phyloP scores from a whole-genome alignment of 768 basidiomycete genomes.

The Hericium rajendrae region DNA sequence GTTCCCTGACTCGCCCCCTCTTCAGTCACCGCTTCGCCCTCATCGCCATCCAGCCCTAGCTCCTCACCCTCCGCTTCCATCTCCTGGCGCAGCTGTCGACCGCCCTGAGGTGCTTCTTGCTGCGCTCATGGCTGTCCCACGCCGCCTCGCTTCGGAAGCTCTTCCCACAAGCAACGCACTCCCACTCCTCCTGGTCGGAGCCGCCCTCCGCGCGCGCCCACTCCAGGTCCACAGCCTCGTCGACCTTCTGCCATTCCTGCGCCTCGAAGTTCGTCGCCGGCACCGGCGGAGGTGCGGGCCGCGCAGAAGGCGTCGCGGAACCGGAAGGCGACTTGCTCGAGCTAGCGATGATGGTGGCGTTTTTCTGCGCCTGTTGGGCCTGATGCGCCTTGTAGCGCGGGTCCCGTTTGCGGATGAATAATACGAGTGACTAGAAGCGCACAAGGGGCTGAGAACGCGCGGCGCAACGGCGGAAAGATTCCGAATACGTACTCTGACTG shows the following conservation, averaged over 20 bases:
- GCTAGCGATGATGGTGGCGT: conserved; percentile 16
- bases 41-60: conserved; percentile 34
- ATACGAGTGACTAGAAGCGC: conserved; percentile 49
- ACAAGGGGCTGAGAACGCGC: neutral
- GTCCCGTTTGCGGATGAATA: conserved; percentile 79
- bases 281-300: conserved; percentile 24
- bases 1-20: neutral
- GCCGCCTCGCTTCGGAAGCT: conserved; percentile 85
- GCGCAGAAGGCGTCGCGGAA: conserved; percentile 21
- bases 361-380: conserved; percentile 34
- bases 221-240: conserved; percentile 55
- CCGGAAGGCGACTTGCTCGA: conserved; percentile 5
- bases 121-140: conserved; percentile 94
- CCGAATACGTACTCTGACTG: conserved; percentile 56
- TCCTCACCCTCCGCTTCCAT: conserved; percentile 71
- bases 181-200: conserved; percentile 70
- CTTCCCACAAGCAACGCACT: conserved; percentile 93
- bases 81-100: conserved; percentile 67
- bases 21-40: neutral
- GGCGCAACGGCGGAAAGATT: neutral
- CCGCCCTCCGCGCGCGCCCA: conserved; percentile 65
- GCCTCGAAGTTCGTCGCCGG: conserved; percentile 49
- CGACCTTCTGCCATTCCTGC: conserved; percentile 76
- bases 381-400: conserved; percentile 72
- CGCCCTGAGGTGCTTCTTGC: conserved; percentile 87